These are phyloP conservation scores for Scheffersomyces stipitis DNA, from an alignment of 805 yeast species.

Conservation along the genomic window DNA sequence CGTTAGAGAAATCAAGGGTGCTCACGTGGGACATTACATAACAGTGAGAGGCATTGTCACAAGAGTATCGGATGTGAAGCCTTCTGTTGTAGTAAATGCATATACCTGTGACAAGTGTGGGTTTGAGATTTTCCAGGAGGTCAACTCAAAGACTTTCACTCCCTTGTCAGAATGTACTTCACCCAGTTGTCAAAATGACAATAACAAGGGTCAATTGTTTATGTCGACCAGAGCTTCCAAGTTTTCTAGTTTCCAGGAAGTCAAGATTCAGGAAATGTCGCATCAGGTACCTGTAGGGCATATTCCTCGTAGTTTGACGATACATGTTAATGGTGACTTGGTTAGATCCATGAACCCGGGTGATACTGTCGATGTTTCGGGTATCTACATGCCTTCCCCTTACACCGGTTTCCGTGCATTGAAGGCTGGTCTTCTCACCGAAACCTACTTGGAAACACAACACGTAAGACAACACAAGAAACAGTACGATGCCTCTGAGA, in stretches of 20 bases:
- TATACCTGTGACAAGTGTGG: constrained; percentile 98
- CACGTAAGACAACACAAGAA: constrained; percentile 83
- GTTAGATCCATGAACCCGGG: constrained; percentile 91
- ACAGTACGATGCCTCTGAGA: constrained; percentile 67
- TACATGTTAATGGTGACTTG: constrained; percentile 89
- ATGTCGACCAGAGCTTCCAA: constrained; percentile 96
- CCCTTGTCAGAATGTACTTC: constrained; percentile 91
- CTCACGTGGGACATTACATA: constrained; percentile 78
- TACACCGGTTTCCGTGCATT: constrained; percentile 94
- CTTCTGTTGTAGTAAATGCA: constrained; percentile 85
- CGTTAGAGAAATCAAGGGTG: constrained; percentile 87
- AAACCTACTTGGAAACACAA: constrained; percentile 90
- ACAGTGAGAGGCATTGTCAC: constrained; percentile 94
- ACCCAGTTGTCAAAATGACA: constrained; percentile 71
- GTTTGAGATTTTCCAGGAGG: constrained; percentile 94
- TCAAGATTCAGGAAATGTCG: constrained; percentile 89
- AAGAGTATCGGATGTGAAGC: constrained; percentile 94
- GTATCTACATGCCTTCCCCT: constrained; percentile 90
- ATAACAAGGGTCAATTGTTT: constrained; percentile 83
- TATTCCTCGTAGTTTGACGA: constrained; percentile 82
- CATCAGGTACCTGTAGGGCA: constrained; percentile 98
- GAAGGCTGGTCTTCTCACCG: constrained; percentile 90
- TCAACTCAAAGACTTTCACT: constrained; percentile 74
- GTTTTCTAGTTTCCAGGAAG: constrained; percentile 93
- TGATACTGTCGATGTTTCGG: constrained; percentile 89